Conservation (phyloP, 345 rosid genomes). For the Brassica juncea region DNA sequence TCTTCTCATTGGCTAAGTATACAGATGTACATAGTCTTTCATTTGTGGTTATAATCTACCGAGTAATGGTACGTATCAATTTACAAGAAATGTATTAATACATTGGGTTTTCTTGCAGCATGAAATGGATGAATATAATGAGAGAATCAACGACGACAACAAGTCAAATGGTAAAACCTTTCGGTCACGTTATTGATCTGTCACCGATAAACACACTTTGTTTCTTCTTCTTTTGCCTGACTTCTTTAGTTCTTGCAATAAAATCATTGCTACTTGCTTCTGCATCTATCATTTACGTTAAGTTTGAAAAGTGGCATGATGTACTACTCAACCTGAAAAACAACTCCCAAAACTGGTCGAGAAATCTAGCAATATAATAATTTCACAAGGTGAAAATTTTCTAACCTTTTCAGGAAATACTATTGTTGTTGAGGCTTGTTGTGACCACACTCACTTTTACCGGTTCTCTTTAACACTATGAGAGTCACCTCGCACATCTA, state of each 20-base stretch:
- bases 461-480: conserved; percentile 12
- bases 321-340: conserved; percentile 2
- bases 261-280: conserved; percentile 23
- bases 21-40: background rate
- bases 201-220: background rate
- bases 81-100: conserved; percentile 2
- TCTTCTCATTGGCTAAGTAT: background rate
- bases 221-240: background rate
- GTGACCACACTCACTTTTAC: conserved; percentile 6
- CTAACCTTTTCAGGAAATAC: conserved; percentile 4
- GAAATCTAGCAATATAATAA: background rate
- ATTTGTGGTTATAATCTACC: background rate
- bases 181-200: conserved; percentile 1
- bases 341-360: background rate
- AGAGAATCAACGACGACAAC: conserved; percentile 43
- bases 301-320: background rate
- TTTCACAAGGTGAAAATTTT: background rate
- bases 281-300: conserved; percentile 1
- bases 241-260: conserved; percentile 14
- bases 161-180: conserved; percentile 5
- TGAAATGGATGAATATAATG: conserved; percentile 47
- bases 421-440: background rate
- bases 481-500: conserved; percentile 40
- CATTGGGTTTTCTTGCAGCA: conserved; percentile 43
- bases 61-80: background rate